These are phyloP conservation scores for Geranium rotundifolium DNA, from an alignment of 345 rosid species.

Conservation along the genomic window DNA sequence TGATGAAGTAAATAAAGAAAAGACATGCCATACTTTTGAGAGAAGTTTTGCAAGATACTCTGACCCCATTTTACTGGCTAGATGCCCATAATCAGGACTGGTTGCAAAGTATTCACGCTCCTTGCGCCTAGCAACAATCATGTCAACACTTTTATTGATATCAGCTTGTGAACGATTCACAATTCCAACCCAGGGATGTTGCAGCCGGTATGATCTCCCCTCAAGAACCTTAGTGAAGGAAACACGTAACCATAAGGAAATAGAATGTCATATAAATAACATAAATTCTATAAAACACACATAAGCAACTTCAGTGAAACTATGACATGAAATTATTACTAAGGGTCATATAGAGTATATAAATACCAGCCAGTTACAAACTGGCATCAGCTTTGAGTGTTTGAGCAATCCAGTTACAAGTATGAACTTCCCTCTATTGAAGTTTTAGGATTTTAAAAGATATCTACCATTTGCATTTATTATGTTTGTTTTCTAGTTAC, in stretches of 20 bases:
- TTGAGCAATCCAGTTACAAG: no score
- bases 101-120: conserved; percentile 21
- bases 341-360: no score
- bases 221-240: conserved; percentile 15
- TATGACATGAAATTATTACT: no score
- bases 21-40: conserved; percentile 14
- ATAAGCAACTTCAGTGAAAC: no score
- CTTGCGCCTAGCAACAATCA: conserved; percentile 19
- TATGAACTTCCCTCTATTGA: no score
- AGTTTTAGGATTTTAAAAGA: no score
- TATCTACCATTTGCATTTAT: no score
- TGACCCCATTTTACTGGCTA: conserved; percentile 25
- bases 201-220: conserved; percentile 19
- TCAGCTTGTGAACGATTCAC: conserved; percentile 28
- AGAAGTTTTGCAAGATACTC: conserved; percentile 21
- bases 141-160: conserved; percentile 17
- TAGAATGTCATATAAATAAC: no score
- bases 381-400: no score
- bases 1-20: background rate
- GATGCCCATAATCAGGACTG: conserved; percentile 21
- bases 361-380: no score
- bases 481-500: background rate
- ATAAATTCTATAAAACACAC: no score
- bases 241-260: background rate
- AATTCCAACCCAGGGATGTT: conserved; percentile 25